Base-by-base conservation (phyloP, 2,329 filamentous ascomycete species). In the Diaporthe sp. region DNA sequence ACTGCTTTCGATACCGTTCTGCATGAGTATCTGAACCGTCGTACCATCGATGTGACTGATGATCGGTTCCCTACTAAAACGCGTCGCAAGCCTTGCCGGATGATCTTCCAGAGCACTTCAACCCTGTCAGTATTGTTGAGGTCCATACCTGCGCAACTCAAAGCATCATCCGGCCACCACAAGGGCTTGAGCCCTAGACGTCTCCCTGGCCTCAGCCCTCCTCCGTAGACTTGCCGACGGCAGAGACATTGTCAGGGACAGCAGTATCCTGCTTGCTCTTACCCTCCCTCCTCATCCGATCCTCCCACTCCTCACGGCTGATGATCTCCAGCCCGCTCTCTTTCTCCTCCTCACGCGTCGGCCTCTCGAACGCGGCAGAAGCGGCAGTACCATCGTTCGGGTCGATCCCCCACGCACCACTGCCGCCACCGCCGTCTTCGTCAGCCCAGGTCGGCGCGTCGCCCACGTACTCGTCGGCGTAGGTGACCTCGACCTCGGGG, bases 401-500 rank as follows among this genome's bases (percentile, higher is more conserved):
- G 35, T n/a, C 45, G 12, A 30, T 17, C 50, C 35, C 42, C 38
- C 35, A 28, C 35, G n/a, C 35, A 61, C n/a, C 35, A 19, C 38
- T 25, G 7, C 30, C 30, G 13, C 17, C 61, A 12, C 45, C 61
- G 8, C 66, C 69, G 25, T 61, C 57, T 10, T 10, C 25, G n/a
- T 61, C 35, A 6, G 57, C 57, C 58, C 61, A 76, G 38, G 72
- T 42, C 6, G 33, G 42, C 30, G 60, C 22, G 2, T 77, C 75
- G 13, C 76, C 76, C 82, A 84, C 85, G 1, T 80, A 77, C 0
- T 84, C 81, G 0, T 78, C 73, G 15, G 55, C 72, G n/a, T 72
- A 77, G 1, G 71, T 74, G 22, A 86, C 79, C 1, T 79, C 74
- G 52, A 86, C 80, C 12, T 79, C 77, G 0, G 84, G 84, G 75